phyloP scores from a whole-genome alignment of 495 filamentous ascomycete species.

The Trichoderma gamsii region DNA sequence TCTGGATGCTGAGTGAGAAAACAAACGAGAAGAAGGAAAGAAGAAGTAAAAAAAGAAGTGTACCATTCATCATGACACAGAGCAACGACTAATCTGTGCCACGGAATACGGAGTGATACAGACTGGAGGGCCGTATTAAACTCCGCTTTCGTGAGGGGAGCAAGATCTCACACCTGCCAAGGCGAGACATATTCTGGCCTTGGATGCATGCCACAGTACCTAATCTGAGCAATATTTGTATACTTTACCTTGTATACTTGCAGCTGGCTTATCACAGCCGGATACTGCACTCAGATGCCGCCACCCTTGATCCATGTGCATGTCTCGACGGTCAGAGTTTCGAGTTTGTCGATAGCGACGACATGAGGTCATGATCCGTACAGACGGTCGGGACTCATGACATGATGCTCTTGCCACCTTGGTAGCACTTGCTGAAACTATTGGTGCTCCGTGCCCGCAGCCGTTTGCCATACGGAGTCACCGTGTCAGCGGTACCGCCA shows the following conservation, averaged over 20 bases:
- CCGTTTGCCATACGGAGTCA: neutral
- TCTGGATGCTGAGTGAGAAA: neutral
- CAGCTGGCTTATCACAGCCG: neutral
- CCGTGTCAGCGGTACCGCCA: neutral
- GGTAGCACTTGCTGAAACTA: constrained; percentile 7
- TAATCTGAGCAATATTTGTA: neutral
- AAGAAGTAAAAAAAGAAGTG: neutral
- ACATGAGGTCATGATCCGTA: constrained; percentile 7
- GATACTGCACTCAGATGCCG: neutral
- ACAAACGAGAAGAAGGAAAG: neutral
- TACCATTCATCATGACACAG: neutral
- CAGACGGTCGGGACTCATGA: neutral
- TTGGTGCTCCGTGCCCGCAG: constrained; percentile 1
- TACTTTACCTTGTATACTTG: neutral
- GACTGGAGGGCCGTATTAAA: too few relatives aligned
- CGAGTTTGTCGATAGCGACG: neutral
- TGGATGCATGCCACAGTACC: neutral
- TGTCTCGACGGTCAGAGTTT: neutral
- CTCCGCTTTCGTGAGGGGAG: too few relatives aligned
- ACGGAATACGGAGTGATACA: constrained; percentile 9
- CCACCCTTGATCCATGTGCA: neutral
- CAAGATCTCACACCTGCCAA: neutral
- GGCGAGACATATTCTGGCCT: neutral
- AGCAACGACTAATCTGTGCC: neutral
- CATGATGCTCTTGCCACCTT: constrained; percentile 9